A percentile compares a stretch with the other conserved stretches of the same genome.
Conservation (phyloP, 2,329 filamentous ascomycete genomes). For the Tetracladium maxilliforme region DNA sequence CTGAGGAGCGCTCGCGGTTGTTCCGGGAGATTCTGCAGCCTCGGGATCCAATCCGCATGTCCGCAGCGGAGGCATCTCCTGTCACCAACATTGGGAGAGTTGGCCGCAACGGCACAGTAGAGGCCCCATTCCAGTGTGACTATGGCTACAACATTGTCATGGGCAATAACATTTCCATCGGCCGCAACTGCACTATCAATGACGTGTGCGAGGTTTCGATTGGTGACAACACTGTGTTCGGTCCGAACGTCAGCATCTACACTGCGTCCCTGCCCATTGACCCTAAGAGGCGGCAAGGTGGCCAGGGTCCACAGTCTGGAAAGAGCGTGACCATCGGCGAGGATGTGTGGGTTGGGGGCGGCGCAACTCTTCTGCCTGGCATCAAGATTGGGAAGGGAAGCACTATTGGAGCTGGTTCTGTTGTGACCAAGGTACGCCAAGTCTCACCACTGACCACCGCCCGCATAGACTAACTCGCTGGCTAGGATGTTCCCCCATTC, state of each 20-base stretch:
- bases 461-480: slow-evolving; percentile 1
- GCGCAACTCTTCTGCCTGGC: slow-evolving; percentile 44
- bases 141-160: slow-evolving; percentile 93
- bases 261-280: slow-evolving; percentile 62
- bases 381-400: slow-evolving; percentile 35
- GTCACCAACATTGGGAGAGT: slow-evolving; percentile 44
- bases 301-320: slow-evolving; percentile 56
- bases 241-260: slow-evolving; percentile 76
- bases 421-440: slow-evolving; percentile 34
- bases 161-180: slow-evolving; percentile 72
- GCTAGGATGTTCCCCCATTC: slow-evolving; percentile 17
- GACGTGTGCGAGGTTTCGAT: slow-evolving; percentile 78
- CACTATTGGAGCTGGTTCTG: slow-evolving; percentile 34
- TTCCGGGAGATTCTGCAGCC: slow-evolving; percentile 61
- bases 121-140: slow-evolving; percentile 82
- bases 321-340: slow-evolving; percentile 62
- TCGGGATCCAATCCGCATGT: slow-evolving; percentile 35
- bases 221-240: slow-evolving; percentile 62
- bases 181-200: slow-evolving; percentile 69
- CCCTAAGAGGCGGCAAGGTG: slow-evolving; percentile 58
- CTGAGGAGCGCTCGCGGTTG: slow-evolving; percentile 50
- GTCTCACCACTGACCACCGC: background rate
- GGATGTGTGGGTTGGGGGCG: slow-evolving; percentile 50
- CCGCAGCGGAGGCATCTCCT: slow-evolving; percentile 36
- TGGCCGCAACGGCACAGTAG: slow-evolving; percentile 64